Base-by-base conservation (phyloP, 345 rosid species). In the Firmiana major region DNA sequence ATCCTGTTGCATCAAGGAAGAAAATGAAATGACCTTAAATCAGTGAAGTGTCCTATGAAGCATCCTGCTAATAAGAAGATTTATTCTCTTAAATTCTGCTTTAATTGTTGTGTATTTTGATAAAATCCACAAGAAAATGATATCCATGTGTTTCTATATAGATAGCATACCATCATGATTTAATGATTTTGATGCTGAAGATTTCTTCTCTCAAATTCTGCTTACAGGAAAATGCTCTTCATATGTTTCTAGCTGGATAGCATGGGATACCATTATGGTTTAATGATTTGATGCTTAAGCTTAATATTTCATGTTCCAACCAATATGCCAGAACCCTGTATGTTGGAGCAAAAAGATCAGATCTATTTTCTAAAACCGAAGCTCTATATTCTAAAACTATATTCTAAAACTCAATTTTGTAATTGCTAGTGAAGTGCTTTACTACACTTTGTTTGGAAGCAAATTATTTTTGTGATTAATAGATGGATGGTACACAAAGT, bases 1-100 rank as follows among this genome's bases (percentile, higher is more conserved):
- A 24, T 96, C 97, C 99, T 93, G 93, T 77, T 73, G 69, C 24
- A 71, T 67, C 21, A 26, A 65, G 65, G 74, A 79, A 76, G 22
- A 53, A 24, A 19, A 57, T 12, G 8, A 22, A 55, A 73, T 38
- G n/a, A 31, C 24, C n/a, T 60, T 8, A 15, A 58, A 58, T 73
- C 51, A 73, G 64, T 55, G 12, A 42, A 55, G 5, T 15, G 34
- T 3, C 55, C 58, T 19, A 53, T 53, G 2, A 53, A 19, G 58
- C 21, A 51, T 51, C 55, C 55, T 4, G 8, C n/a, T 4, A 49
- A 49, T 16, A 49, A 49, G 54, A 49, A 13, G 19, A 49, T 49
- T 16, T 16, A 1, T 49, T 49, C 19, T 15, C 6, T 49, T 49
- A 49, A 49, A 16, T 16, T 49, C 54, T 49, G 19, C 54, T 15